Percentiles rank a stretch among this genome's conserved stretches.
Evolutionary conservation across 805 yeast species (phyloP).

Genomic region (Starmerella geochares): DNA sequence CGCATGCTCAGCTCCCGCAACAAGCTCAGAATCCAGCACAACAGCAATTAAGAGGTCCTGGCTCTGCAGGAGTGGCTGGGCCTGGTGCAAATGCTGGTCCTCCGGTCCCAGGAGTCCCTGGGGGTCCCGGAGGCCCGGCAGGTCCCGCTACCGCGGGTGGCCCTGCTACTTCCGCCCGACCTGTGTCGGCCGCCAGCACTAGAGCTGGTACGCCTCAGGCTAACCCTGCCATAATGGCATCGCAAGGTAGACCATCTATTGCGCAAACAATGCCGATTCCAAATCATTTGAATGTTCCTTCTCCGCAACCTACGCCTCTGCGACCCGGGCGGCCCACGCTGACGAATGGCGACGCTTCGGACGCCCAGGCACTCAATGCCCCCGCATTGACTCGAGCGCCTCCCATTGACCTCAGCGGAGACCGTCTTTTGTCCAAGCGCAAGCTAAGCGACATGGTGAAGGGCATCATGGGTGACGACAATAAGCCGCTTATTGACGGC

Average conservation of each 20-base stretch:
- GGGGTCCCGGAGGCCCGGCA: neutral
- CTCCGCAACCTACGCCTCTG: conserved; percentile 54
- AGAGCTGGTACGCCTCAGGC: conserved; percentile 4
- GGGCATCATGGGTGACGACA: conserved; percentile 62
- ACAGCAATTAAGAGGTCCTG: neutral
- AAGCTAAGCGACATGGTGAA: conserved; percentile 79
- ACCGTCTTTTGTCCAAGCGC: conserved; percentile 73
- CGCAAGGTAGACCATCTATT: conserved; percentile 8
- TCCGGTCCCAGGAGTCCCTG: neutral
- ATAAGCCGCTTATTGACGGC: conserved; percentile 83
- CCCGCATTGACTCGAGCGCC: conserved; percentile 69
- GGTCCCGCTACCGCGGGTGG: neutral
- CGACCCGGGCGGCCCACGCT: conserved; percentile 71
- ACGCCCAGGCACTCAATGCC: conserved; percentile 67
- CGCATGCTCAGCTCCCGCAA: neutral
- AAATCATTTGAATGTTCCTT: conserved; percentile 51
- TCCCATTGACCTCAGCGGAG: conserved; percentile 59
- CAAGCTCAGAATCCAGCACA: neutral
- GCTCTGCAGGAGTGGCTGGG: neutral
- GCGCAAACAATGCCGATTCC: conserved; percentile 41
- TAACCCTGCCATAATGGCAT: neutral
- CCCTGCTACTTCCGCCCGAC: conserved; percentile 1
- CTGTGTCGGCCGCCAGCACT: neutral
- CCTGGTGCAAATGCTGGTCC: neutral
- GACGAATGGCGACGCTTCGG: conserved; percentile 37